Evolutionary conservation across 2,329 filamentous ascomycete genomes (phyloP).

Genomic region (Talaromyces funiculosus): DNA sequence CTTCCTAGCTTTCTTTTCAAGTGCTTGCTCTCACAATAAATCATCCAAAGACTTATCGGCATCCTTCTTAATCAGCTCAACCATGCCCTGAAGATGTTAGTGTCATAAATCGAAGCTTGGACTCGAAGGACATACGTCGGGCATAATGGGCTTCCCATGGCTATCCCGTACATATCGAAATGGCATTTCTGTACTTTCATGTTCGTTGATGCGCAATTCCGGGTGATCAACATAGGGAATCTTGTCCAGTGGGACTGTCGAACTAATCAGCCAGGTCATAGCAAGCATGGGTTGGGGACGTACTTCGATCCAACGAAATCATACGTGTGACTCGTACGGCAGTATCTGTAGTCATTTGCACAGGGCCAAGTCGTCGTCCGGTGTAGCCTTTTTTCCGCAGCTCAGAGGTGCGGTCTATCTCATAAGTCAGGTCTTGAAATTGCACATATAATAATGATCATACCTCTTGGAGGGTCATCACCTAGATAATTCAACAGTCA

Average conservation of each 20-base stretch:
- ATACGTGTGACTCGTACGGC: slow-evolving; percentile 89
- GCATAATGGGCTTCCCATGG: slow-evolving; percentile 81
- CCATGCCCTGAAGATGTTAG: slow-evolving; percentile 65
- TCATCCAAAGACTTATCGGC: slow-evolving; percentile 88
- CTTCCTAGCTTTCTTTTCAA: neutral
- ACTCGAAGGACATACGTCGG: slow-evolving; percentile 58
- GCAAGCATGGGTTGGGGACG: slow-evolving; percentile 21
- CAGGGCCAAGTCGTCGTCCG: slow-evolving; percentile 78
- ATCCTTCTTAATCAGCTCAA: slow-evolving; percentile 87
- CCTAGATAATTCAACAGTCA: slow-evolving; percentile 46
- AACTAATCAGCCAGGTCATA: neutral
- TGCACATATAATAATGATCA: slow-evolving; percentile 21
- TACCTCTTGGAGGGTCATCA: slow-evolving; percentile 89
- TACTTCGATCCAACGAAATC: slow-evolving; percentile 78
- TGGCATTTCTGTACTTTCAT: slow-evolving; percentile 95
- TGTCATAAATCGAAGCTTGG: neutral
- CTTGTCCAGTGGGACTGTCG: slow-evolving; percentile 65
- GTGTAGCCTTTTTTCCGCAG: slow-evolving; percentile 87
- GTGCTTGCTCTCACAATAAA: slow-evolving; percentile 54
- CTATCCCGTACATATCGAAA: slow-evolving; percentile 84
- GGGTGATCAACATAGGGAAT: slow-evolving; percentile 83
- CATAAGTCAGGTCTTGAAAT: neutral
- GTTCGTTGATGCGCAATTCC: slow-evolving; percentile 80
- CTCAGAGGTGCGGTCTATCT: slow-evolving; percentile 84
- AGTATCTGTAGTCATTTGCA: slow-evolving; percentile 98